These are phyloP conservation scores for Acanthamoeba lenticulata DNA, from an alignment of 208 protist species.

Conservation along the genomic window DNA sequence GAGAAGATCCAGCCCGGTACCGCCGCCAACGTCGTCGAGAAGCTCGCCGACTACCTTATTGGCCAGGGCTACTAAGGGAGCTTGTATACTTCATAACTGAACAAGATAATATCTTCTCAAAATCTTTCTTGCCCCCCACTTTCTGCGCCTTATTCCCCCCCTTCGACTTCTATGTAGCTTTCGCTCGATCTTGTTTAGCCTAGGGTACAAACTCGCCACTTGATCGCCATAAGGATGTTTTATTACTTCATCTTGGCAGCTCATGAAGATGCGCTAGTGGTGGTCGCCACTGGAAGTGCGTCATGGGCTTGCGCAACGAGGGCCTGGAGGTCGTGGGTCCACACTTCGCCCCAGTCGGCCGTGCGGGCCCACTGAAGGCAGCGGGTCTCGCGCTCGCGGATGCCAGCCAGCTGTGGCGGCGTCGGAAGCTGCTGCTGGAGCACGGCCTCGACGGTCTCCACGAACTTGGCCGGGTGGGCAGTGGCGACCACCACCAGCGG, in stretches of 20 bases:
- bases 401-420: conserved; percentile 43
- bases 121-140: no score
- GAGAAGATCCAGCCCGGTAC: conserved; percentile 79
- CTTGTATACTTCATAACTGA: not conserved
- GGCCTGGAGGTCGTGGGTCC: not conserved
- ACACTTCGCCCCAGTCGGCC: not conserved
- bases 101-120: no score
- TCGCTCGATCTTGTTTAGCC: no score
- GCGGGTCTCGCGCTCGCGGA: not conserved
- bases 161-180: no score
- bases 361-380: conserved; percentile 20
- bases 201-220: no score
- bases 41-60: conserved; percentile 86
- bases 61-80: conserved; percentile 77
- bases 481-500: conserved; percentile 55
- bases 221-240: no score
- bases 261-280: no score
- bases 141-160: no score
- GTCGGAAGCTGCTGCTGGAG: not conserved
- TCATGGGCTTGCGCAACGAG: not conserved
- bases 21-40: conserved; percentile 80
- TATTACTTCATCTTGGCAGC: no score
- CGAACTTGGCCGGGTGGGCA: conserved; percentile 78
- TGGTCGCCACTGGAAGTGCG: no score
- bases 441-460: conserved; percentile 6